Conservation (phyloP, 2,329 filamentous ascomycete species). For the Hirsutella thompsonii region DNA sequence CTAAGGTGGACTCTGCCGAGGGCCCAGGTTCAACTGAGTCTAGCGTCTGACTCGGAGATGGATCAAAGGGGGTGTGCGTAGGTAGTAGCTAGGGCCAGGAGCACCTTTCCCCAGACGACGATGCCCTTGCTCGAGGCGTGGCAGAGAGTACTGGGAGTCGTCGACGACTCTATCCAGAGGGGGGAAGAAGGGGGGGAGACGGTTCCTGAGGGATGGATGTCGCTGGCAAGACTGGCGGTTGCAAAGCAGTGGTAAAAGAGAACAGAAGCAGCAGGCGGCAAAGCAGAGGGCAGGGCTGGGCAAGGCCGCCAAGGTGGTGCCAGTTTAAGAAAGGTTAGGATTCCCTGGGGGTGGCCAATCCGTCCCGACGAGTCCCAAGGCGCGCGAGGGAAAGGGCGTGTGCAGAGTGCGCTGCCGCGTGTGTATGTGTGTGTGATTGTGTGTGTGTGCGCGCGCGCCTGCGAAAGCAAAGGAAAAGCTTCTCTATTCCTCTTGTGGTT, state of each 20-base stretch:
- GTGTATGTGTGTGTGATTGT: no score
- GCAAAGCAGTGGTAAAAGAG: no score
- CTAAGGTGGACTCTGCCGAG: slow-evolving; percentile 17
- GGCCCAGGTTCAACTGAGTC: slow-evolving; percentile 19
- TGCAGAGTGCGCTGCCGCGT: neutral
- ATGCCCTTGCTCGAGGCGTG: neutral
- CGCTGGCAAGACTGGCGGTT: neutral
- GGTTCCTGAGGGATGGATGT: no score
- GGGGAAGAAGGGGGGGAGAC: neutral
- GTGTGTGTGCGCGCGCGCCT: neutral
- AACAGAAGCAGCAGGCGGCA: neutral
- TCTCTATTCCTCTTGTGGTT: neutral
- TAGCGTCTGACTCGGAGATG: slow-evolving; percentile 20
- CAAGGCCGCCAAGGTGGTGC: neutral
- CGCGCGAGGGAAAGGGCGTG: neutral
- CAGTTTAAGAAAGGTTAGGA: neutral
- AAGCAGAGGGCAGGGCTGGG: neutral
- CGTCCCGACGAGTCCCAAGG: no score
- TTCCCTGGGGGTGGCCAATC: no score
- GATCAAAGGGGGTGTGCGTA: neutral
- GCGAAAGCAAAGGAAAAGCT: neutral
- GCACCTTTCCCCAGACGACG: neutral
- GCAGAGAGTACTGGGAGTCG: neutral
- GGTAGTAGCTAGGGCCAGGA: no score
- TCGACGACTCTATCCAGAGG: neutral